Base-by-base conservation (phyloP, 1,284 basidiomycete species). In the Coniferiporia weirii region DNA sequence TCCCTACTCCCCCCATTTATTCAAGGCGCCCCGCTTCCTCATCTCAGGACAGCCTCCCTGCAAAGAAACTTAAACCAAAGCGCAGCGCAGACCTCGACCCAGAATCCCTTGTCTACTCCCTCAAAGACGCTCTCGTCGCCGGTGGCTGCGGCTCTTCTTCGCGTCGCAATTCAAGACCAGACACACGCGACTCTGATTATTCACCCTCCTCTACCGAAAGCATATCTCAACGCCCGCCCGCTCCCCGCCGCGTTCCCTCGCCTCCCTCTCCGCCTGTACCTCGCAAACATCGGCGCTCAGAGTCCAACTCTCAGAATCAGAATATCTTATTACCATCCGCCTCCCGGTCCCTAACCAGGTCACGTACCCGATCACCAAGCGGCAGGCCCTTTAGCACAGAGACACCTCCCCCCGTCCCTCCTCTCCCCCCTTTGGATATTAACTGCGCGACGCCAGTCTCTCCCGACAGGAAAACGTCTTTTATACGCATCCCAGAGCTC, bases 401-500 rank as follows among this genome's bases (percentile, higher is more conserved):
- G 13, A 20, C 51, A 3, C 60, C 56, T 27, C 60, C 59, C 1
- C 54, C 55, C 5, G 54, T 57, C 3, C 60, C 60, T 15, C 60
- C 60, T 38, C 49, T 61, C 10, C 60, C 60, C 13, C 36, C 44
- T 19, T 32, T 53, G 13, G 49, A 54, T 20, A 40, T 45, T 15
- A 47, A 36, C 22, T 47, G 36, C 20, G 19, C 19, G 12, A 27
- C 53, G 20, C 27, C 27, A 32, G 20, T 27, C 47, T 56, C 48
- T 20, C 35, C 47, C 17, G 22, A 45, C 38, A 61, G 46, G 52
- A 61, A 50, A n/a, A n/a, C 54, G 1, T 56, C 55, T 17, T 45
- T 56, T 0, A 54, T 61, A 49, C 60, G 56, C 17, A 61, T 61
- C 27, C 60, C 60, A 35, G 60, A 57, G 17, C 56, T 61, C 20